phyloP scores from a whole-genome alignment of 1,284 basidiomycete species.

The Cryptococcus maquisensis region DNA sequence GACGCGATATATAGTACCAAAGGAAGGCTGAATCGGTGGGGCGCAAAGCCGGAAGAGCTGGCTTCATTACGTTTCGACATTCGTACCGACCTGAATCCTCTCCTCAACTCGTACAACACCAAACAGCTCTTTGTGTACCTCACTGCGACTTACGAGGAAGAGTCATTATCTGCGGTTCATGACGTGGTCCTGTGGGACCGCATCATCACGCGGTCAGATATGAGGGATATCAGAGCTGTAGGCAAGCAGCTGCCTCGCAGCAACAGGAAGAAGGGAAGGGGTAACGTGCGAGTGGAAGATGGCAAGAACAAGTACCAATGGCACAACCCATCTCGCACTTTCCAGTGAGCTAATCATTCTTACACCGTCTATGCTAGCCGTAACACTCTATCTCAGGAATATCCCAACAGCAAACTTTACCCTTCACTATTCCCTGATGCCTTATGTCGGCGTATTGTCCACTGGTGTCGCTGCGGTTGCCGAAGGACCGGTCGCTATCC shows the following conservation, averaged over 20 bases:
- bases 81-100: slow-evolving; percentile 43
- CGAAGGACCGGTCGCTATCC: slow-evolving; percentile 28
- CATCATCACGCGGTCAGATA: slow-evolving; percentile 41
- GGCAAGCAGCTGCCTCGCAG: slow-evolving; percentile 25
- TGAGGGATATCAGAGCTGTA: slow-evolving; percentile 38
- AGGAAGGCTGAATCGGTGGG: slow-evolving; percentile 36
- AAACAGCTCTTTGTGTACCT: slow-evolving; percentile 51
- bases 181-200: slow-evolving; percentile 50
- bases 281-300: slow-evolving; percentile 38
- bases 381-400: slow-evolving; percentile 22
- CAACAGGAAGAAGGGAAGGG: slow-evolving; percentile 23
- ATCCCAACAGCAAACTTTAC: slow-evolving; percentile 44
- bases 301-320: slow-evolving; percentile 44
- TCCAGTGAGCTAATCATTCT: slow-evolving; percentile 39
- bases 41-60: slow-evolving; percentile 41
- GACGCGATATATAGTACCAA: slow-evolving; percentile 21
- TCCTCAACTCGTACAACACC: slow-evolving; percentile 50
- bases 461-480: slow-evolving; percentile 46
- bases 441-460: slow-evolving; percentile 48
- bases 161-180: slow-evolving; percentile 23
- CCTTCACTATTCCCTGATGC: slow-evolving; percentile 49
- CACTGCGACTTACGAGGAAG: slow-evolving; percentile 42
- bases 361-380: background rate
- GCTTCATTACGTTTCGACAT: slow-evolving; percentile 46
- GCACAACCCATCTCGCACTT: slow-evolving; percentile 41